Percentiles rank a stretch among this genome's conserved stretches.
Evolutionary conservation across 2,329 filamentous ascomycete species (phyloP).

Genomic region (Monosporascus sp.): DNA sequence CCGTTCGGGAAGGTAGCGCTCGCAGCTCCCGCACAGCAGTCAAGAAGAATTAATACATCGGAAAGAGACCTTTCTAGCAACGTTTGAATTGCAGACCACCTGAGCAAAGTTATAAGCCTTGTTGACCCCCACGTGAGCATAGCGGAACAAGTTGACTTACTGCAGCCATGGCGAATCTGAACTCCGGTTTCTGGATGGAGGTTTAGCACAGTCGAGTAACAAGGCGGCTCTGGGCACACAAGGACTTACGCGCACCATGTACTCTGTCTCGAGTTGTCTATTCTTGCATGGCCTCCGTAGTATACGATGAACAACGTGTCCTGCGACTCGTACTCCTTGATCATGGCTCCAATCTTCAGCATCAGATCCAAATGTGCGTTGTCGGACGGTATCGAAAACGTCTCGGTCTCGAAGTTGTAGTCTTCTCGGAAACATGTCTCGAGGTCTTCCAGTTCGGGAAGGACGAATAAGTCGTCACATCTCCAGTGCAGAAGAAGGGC

Average conservation of each 20-base stretch:
- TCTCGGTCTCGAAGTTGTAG: constrained; percentile 53
- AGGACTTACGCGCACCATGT: constrained; percentile 54
- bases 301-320: constrained; percentile 55
- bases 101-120: constrained; percentile 14
- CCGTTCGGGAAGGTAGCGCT: constrained; percentile 56
- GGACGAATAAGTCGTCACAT: constrained; percentile 53
- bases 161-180: constrained; percentile 51
- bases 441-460: constrained; percentile 53
- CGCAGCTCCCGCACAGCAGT: constrained; percentile 56
- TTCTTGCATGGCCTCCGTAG: constrained; percentile 56
- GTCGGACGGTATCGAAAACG: constrained; percentile 53
- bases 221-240: not conserved
- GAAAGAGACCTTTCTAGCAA: constrained; percentile 52
- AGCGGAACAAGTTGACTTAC: constrained; percentile 28
- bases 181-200: constrained; percentile 38
- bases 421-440: constrained; percentile 50
- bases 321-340: constrained; percentile 51
- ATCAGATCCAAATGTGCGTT: constrained; percentile 56
- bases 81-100: constrained; percentile 58
- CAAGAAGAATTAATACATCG: constrained; percentile 53
- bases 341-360: constrained; percentile 50
- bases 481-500: constrained; percentile 53
- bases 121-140: not conserved
- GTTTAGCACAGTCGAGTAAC: constrained; percentile 1
- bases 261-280: constrained; percentile 55